These are phyloP conservation scores for Moniliophthora roreri DNA, from an alignment of 1,284 basidiomycete species.

Conservation along the genomic window DNA sequence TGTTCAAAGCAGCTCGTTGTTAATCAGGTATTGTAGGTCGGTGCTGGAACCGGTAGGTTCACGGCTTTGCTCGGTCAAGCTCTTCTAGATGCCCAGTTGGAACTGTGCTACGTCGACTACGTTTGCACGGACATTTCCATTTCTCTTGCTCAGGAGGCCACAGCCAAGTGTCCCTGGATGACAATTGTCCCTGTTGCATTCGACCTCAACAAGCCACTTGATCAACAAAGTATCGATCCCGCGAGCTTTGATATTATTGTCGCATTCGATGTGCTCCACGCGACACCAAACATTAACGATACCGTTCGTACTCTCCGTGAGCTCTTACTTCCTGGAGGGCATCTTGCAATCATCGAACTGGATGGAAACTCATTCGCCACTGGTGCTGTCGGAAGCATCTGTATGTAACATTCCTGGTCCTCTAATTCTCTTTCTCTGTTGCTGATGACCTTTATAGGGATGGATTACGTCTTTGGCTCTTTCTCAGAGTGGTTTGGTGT, in stretches of 20 bases:
- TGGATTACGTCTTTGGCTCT: neutral
- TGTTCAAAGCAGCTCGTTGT: no score
- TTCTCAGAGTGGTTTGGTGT: neutral
- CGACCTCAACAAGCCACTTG: slow-evolving; percentile 18
- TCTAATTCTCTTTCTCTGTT: neutral
- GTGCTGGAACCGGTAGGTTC: slow-evolving; percentile 21
- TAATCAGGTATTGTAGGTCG: neutral
- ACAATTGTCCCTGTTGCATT: slow-evolving; percentile 20
- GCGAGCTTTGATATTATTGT: slow-evolving; percentile 23
- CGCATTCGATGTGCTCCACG: slow-evolving; percentile 23
- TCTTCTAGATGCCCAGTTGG: slow-evolving; percentile 16
- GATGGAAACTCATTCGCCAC: neutral
- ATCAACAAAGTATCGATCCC: slow-evolving; percentile 18
- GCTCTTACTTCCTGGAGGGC: slow-evolving; percentile 21
- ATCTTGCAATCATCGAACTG: slow-evolving; percentile 8
- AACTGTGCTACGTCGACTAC: slow-evolving; percentile 21
- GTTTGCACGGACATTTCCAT: slow-evolving; percentile 21
- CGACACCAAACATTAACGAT: slow-evolving; percentile 11
- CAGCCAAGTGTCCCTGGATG: slow-evolving; percentile 17
- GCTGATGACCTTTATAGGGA: neutral
- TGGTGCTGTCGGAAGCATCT: neutral
- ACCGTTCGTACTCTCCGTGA: slow-evolving; percentile 14
- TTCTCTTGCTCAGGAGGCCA: slow-evolving; percentile 20
- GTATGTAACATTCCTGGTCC: neutral
- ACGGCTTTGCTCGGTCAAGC: slow-evolving; percentile 20